Evolutionary conservation across 1,284 basidiomycete species (phyloP).

Genomic region (Cutaneotrichosporon sp.): DNA sequence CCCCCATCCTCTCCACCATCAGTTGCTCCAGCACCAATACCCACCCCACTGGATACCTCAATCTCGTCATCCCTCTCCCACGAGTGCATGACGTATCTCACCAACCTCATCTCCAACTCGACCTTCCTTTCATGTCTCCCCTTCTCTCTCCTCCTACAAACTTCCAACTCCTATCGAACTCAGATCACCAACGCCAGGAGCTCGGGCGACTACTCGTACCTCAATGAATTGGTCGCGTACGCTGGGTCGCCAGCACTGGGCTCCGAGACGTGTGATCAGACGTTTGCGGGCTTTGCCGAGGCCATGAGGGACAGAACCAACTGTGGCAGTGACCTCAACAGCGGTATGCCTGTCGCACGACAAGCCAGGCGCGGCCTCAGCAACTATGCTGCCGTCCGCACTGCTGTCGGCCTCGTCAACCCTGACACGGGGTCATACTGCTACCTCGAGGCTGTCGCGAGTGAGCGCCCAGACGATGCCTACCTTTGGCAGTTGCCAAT

Average conservation of each 20-base stretch:
- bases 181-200: constrained; percentile 53
- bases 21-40: constrained; percentile 65
- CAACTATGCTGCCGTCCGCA: constrained; percentile 46
- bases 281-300: constrained; percentile 28
- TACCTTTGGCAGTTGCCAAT: constrained; percentile 48
- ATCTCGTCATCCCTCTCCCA: constrained; percentile 65
- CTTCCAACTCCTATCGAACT: constrained; percentile 59
- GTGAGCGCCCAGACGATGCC: constrained; percentile 44
- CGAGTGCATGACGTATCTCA: constrained; percentile 70
- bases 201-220: constrained; percentile 62
- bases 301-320: constrained; percentile 35
- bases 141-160: constrained; percentile 66
- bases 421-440: constrained; percentile 43
- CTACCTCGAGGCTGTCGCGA: constrained; percentile 44
- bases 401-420: constrained; percentile 37
- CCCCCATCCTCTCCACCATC: neutral
- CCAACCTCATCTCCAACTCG: constrained; percentile 64
- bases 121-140: constrained; percentile 70
- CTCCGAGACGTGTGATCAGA: constrained; percentile 32
- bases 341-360: constrained; percentile 30
- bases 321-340: constrained; percentile 41
- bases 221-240: constrained; percentile 63
- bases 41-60: constrained; percentile 68
- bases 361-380: constrained; percentile 40
- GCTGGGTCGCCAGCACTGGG: constrained; percentile 30